These are phyloP conservation scores for Fraxinus excelsior DNA, from an alignment of 257 asterid genomes.

Conservation along the genomic window DNA sequence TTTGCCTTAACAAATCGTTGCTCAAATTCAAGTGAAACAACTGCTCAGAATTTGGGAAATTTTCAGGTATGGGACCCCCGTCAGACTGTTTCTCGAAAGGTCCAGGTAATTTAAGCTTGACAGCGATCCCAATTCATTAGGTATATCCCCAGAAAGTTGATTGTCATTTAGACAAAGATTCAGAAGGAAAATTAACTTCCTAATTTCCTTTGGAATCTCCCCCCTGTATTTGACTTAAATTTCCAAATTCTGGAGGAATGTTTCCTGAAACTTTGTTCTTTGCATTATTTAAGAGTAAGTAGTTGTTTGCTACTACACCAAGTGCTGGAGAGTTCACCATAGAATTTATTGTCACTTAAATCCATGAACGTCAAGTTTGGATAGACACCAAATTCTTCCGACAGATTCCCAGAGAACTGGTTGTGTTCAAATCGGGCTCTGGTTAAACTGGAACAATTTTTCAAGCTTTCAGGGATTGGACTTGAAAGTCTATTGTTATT, in stretches of 20 bases:
- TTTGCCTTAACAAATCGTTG: background rate
- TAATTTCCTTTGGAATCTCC: background rate
- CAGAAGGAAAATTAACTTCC: background rate
- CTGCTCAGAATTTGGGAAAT: background rate
- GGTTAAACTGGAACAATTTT: background rate
- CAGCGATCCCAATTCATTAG: background rate
- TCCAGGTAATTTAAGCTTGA: background rate
- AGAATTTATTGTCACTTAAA: no score
- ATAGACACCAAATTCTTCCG: no score
- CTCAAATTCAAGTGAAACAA: background rate
- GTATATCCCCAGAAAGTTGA: conserved; percentile 12
- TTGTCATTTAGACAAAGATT: background rate
- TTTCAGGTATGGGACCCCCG: background rate
- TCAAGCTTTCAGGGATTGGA: conserved; percentile 21
- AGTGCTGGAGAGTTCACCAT: no score
- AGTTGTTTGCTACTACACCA: no score
- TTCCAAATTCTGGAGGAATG: conserved; percentile 26
- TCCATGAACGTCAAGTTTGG: no score
- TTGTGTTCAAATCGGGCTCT: no score
- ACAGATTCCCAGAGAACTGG: no score
- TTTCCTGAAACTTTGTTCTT: background rate
- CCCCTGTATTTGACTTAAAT: background rate
- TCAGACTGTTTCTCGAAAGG: background rate
- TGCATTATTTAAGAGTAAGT: background rate
- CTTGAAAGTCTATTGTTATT: conserved; percentile 14